These are phyloP conservation scores for Trametes polyzona DNA, from an alignment of 1,284 basidiomycete species.

Conservation along the genomic window DNA sequence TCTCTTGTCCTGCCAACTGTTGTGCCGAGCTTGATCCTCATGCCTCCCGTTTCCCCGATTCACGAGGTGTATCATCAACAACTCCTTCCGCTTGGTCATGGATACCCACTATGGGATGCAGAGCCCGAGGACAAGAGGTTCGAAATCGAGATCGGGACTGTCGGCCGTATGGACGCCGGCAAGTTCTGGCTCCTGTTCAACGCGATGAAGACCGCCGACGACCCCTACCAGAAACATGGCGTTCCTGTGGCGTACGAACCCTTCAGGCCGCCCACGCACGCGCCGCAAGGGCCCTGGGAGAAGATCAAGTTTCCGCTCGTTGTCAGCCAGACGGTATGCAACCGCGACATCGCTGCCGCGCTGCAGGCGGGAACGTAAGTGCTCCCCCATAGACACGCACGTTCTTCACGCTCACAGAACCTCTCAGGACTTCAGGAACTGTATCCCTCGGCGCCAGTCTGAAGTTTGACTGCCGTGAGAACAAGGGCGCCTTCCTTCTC, in stretches of 20 bases:
- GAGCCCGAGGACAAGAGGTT: slow-evolving; percentile 5
- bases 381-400: no score
- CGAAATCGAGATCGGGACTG: slow-evolving; percentile 22
- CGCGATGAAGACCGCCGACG: neutral
- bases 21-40: neutral
- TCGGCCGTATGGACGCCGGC: slow-evolving; percentile 18
- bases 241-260: neutral
- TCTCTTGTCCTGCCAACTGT: neutral
- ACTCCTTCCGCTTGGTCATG: slow-evolving; percentile 2
- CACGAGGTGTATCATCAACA: neutral
- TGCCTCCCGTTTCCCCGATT: neutral
- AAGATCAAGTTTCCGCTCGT: neutral
- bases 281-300: neutral
- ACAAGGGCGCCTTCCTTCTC: slow-evolving; percentile 14
- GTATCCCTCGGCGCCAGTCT: neutral
- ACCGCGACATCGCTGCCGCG: neutral
- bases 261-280: neutral
- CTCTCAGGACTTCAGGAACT: neutral
- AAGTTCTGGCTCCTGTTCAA: slow-evolving; percentile 23
- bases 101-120: slow-evolving; percentile 15
- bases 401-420: no score
- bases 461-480: neutral
- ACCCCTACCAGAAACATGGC: slow-evolving; percentile 6
- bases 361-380: neutral
- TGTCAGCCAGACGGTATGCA: neutral